Conservation (phyloP, 73 alveolate species). For the Paraurostyla sp. region DNA sequence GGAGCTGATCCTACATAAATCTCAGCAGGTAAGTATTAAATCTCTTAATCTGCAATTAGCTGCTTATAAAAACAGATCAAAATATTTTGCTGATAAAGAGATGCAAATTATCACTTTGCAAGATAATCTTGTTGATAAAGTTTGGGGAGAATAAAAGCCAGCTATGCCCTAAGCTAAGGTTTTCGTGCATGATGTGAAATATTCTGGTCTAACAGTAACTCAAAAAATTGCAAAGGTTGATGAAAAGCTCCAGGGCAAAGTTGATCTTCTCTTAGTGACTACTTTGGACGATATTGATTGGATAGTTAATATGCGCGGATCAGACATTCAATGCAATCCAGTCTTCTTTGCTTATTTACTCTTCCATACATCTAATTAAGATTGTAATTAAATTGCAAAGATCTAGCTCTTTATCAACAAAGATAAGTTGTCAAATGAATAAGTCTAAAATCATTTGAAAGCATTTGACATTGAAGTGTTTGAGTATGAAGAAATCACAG, state of each 20-base stretch:
- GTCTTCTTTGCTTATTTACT: slow-evolving; percentile 92
- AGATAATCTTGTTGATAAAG: slow-evolving; percentile 86
- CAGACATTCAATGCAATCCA: slow-evolving; percentile 96
- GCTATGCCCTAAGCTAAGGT: slow-evolving; percentile 65
- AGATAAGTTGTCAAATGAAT: slow-evolving; percentile 71
- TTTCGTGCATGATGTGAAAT: slow-evolving; percentile 80
- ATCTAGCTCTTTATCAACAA: slow-evolving; percentile 80
- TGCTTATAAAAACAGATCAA: slow-evolving; percentile 61
- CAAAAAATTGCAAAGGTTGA: slow-evolving; percentile 70
- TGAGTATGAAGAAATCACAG: slow-evolving; percentile 78
- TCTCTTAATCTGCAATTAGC: background rate
- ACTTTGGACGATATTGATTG: slow-evolving; percentile 96
- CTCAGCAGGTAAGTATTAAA: background rate
- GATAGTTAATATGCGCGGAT: slow-evolving; percentile 95
- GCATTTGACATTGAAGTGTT: slow-evolving; percentile 69
- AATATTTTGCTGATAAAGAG: slow-evolving; percentile 62
- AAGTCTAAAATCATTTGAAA: slow-evolving; percentile 77
- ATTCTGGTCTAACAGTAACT: slow-evolving; percentile 81
- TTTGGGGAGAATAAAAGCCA: slow-evolving; percentile 90
- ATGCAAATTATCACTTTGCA: slow-evolving; percentile 74
- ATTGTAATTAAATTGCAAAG: slow-evolving; percentile 20
- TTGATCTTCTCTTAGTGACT: slow-evolving; percentile 68
- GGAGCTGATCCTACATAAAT: slow-evolving; percentile 67
- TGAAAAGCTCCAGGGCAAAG: slow-evolving; percentile 60
- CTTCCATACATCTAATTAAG: slow-evolving; percentile 60